Conservation (phyloP, 192 early-diverging fungal species). For the Coemansia biformis region DNA sequence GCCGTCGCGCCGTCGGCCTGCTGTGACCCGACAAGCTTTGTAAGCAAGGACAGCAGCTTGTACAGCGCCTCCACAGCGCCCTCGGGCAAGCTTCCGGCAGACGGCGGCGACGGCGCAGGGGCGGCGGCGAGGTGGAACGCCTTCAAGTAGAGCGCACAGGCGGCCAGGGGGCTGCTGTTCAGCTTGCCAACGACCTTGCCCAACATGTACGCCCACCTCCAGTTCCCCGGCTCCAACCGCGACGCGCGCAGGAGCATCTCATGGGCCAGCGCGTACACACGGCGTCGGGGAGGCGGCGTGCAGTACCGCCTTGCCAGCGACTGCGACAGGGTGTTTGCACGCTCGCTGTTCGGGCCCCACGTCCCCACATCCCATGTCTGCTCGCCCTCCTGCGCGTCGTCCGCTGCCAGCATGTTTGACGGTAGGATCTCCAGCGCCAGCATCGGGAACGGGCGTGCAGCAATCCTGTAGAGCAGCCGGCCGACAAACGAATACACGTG, state of each 20-base stretch:
- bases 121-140: conserved; percentile 18
- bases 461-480: conserved; percentile 27
- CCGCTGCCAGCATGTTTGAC: conserved; percentile 23
- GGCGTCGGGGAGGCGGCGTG: conserved; percentile 1
- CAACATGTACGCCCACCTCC: conserved; percentile 35
- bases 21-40: conserved; percentile 19
- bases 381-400: conserved; percentile 10
- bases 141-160: conserved; percentile 42
- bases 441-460: conserved; percentile 25
- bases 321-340: conserved; percentile 2
- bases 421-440: conserved; percentile 35
- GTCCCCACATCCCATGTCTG: conserved; percentile 37
- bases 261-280: conserved; percentile 22
- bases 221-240: conserved; percentile 19
- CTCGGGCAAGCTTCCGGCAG: conserved; percentile 10
- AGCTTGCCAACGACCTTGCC: conserved; percentile 37
- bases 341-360: conserved; percentile 12
- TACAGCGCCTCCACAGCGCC: conserved; percentile 22
- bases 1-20: conserved; percentile 14
- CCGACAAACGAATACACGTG: conserved; percentile 22
- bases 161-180: conserved; percentile 9
- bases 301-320: conserved; percentile 29
- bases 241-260: conserved; percentile 21
- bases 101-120: not conserved
- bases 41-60: conserved; percentile 32